Conservation (phyloP, 805 yeast species). For the Ogataea methanolica region DNA sequence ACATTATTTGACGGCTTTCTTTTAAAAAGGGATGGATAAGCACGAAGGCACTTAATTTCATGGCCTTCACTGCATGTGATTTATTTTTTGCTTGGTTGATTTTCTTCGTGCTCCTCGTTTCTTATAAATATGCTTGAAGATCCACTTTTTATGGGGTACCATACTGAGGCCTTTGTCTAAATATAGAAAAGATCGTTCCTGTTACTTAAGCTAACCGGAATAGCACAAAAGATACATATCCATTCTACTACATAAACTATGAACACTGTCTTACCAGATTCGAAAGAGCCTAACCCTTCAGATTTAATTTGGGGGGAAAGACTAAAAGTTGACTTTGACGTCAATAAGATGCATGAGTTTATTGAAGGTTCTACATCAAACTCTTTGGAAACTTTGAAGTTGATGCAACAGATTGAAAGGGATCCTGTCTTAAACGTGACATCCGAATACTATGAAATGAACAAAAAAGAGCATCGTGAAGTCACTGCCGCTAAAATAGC, state of each 20-base stretch:
- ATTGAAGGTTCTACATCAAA: constrained; percentile 46
- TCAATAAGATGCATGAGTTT: constrained; percentile 48
- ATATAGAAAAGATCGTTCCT: too few species aligned
- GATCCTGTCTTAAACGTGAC: constrained; percentile 61
- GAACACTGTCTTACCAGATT: constrained; percentile 25
- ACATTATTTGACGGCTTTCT: too few species aligned
- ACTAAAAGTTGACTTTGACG: constrained; percentile 35
- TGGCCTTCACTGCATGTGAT: too few species aligned
- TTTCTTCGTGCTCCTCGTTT: too few species aligned
- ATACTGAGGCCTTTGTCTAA: too few species aligned
- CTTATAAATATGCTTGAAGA: too few species aligned
- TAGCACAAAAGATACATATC: neutral
- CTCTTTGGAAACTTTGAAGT: constrained; percentile 40
- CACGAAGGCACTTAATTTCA: too few species aligned
- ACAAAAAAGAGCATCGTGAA: constrained; percentile 54
- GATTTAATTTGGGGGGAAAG: constrained; percentile 43
- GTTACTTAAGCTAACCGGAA: too few species aligned
- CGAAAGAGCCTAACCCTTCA: constrained; percentile 32
- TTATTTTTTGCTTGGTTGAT: too few species aligned
- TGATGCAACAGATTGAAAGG: constrained; percentile 56
- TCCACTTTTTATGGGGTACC: too few species aligned
- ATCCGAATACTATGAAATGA: constrained; percentile 51
- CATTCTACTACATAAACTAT: constrained; percentile 22
- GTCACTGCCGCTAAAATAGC: constrained; percentile 57
- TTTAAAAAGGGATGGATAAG: too few species aligned